Percentiles rank a stretch among this genome's conserved stretches.
These are phyloP conservation scores for Capsella bursapastoris DNA, from an alignment of 345 rosid species.

Conservation along the genomic window DNA sequence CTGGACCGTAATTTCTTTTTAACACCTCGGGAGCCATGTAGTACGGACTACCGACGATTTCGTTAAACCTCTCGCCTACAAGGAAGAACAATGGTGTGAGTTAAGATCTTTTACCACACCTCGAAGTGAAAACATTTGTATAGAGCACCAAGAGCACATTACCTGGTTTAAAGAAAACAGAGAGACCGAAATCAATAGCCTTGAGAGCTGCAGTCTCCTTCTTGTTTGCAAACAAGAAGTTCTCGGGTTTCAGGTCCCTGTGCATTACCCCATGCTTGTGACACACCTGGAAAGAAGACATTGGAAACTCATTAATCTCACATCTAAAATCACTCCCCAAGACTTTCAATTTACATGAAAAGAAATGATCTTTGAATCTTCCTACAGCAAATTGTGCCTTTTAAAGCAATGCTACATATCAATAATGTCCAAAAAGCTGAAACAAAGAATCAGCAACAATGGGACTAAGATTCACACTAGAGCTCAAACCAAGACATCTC, in stretches of 20 bases:
- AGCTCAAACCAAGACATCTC: not conserved
- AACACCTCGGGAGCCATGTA: slow-evolving; percentile 99
- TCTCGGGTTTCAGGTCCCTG: slow-evolving; percentile 93
- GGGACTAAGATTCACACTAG: not conserved
- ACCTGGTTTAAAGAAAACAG: slow-evolving; percentile 97
- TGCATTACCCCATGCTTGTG: slow-evolving; percentile 93
- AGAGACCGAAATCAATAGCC: slow-evolving; percentile 94
- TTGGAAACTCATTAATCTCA: slow-evolving; percentile 19
- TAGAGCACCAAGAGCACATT: slow-evolving; percentile 30
- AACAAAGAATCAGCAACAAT: slow-evolving; percentile 4
- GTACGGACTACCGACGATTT: slow-evolving; percentile 97
- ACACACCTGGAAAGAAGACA: slow-evolving; percentile 64
- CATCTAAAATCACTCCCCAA: not conserved
- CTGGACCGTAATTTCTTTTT: slow-evolving; percentile 84
- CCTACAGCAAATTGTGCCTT: not conserved
- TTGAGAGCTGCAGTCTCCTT: slow-evolving; percentile 83
- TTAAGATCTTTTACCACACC: not conserved
- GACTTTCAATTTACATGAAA: not conserved
- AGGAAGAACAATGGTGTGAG: slow-evolving; percentile 17
- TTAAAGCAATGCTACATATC: slow-evolving; percentile 22
- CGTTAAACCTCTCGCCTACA: slow-evolving; percentile 81
- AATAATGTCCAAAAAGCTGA: not conserved
- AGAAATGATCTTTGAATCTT: not conserved
- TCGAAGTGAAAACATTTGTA: too few species aligned
- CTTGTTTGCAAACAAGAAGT: slow-evolving; percentile 88